phyloP scores from a whole-genome alignment of 2,329 filamentous ascomycete species.

The Rutstroemia sp. region DNA sequence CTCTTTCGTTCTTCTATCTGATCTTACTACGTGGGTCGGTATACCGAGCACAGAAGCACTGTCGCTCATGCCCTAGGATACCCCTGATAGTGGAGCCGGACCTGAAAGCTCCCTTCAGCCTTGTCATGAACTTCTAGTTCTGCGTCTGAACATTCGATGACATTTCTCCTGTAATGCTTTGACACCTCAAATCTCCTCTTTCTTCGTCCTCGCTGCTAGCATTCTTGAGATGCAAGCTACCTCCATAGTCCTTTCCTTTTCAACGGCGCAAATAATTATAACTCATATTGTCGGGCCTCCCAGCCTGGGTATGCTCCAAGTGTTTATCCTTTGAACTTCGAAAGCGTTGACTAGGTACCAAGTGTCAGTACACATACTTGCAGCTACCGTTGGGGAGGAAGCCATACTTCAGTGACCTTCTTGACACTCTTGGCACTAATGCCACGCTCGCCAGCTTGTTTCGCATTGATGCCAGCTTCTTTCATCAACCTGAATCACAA shows the following conservation, averaged over 20 bases:
- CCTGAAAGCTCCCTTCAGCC: not conserved
- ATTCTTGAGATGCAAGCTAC: not conserved
- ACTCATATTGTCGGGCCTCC: no score
- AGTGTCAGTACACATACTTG: not conserved
- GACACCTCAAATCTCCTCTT: no score
- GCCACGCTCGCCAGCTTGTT: conserved; percentile 63
- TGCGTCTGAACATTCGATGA: no score
- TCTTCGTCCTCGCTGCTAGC: not conserved
- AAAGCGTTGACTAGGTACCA: not conserved
- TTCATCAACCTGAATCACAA: conserved; percentile 56
- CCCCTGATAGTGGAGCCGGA: not conserved
- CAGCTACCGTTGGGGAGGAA: not conserved
- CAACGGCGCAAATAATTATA: no score
- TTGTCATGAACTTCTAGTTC: not conserved
- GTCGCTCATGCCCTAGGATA: not conserved
- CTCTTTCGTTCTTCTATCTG: no score
- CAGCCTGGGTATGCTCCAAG: not conserved
- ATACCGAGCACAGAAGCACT: no score
- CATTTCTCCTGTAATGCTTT: no score
- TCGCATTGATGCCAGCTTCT: conserved; percentile 70
- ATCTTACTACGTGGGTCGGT: no score
- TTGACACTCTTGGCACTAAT: conserved; percentile 70
- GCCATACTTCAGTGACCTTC: conserved; percentile 66
- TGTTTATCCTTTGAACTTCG: conserved; percentile 8
- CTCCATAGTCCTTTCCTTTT: no score